Evolutionary conservation across 306 rosid genomes (phyloP), one percentile per base, ranked within the genome.

Genomic region (Gastrolobium bilobum): DNA sequence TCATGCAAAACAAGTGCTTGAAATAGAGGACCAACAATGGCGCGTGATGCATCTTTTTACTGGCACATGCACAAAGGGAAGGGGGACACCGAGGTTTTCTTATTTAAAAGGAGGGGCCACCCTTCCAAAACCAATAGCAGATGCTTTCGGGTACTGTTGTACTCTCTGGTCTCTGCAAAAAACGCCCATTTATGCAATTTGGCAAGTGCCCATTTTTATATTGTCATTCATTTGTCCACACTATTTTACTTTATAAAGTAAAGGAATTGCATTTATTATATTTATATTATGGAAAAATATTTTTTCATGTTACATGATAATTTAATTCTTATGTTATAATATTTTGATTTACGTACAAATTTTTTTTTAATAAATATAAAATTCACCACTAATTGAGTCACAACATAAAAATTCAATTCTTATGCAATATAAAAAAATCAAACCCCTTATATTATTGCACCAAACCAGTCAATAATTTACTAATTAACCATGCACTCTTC

Each of bases 21-120:
- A 30, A 57, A 51, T 8, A 29, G 7, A 76, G 38, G 77, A 10
- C 73, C 20, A 52, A 53, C 7, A 71, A 37, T 71, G 73, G 59
- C 33, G 73, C 83, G 65, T 29, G 65, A 59, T 7, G 56, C 20
- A 59, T 38, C 47, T 29, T 63, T 48, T 63, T 3, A 26, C 73
- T 35, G 53, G 20, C 10, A 14, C 29, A 33, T 33, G 7, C 43
- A 40, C 35, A 40, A 4, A 4, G 1, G 1, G 0, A 11, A 20
- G 26, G 26, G 26, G 26, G 1, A 20, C 26, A 20, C 31, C 68
- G 68, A 62, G 31, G 47, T 62, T 62, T 38, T 39, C 13, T 62
- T 20, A 20, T 47, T 37, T 1, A 37, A 35, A 7, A 35, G n/a
- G 26, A 2, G 5, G 68, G 68, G 5, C 68, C 68, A 62, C 46